phyloP scores from a whole-genome alignment of 176 grass and related monocot genomes.

The Chrysopogon serrulatus region DNA sequence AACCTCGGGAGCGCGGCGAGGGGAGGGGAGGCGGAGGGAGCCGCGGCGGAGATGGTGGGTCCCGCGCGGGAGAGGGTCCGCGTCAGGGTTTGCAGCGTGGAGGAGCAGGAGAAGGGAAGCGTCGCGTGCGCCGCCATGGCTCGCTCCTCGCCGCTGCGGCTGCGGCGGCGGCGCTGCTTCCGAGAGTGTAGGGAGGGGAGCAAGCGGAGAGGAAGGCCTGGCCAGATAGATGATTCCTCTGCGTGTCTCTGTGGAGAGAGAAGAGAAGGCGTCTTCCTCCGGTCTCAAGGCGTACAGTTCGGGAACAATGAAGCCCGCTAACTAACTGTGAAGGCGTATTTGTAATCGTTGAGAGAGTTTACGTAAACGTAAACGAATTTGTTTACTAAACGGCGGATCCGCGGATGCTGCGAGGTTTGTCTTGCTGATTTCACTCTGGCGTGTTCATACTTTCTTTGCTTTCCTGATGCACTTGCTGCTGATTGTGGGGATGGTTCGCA shows the following conservation, averaged over 20 bases:
- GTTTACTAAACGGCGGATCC: no score
- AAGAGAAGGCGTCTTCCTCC: background rate
- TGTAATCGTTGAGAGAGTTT: fast-evolving
- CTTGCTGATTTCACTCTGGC: background rate
- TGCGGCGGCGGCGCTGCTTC: background rate
- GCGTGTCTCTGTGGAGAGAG: conserved; percentile 17
- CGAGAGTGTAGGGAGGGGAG: background rate
- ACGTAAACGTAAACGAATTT: background rate
- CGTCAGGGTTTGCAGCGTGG: conserved; percentile 50
- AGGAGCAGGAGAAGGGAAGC: conserved; percentile 54
- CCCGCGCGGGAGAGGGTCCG: conserved; percentile 27
- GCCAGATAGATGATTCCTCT: conserved; percentile 17
- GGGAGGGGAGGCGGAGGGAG: conserved; percentile 22
- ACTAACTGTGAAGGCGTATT: background rate
- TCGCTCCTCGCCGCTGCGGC: background rate
- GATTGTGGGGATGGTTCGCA: no score
- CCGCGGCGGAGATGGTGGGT: conserved; percentile 15
- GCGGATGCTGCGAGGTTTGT: background rate
- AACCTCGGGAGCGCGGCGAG: conserved; percentile 18
- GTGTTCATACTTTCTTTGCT: no score
- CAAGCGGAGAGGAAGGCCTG: background rate
- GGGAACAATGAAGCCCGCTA: fast-evolving
- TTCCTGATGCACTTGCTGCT: no score
- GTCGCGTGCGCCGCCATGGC: conserved; percentile 40
- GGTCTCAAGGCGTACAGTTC: background rate